Evolutionary conservation across 2,329 filamentous ascomycete species (phyloP).

Genomic region (Pleurostoma richardsiae): DNA sequence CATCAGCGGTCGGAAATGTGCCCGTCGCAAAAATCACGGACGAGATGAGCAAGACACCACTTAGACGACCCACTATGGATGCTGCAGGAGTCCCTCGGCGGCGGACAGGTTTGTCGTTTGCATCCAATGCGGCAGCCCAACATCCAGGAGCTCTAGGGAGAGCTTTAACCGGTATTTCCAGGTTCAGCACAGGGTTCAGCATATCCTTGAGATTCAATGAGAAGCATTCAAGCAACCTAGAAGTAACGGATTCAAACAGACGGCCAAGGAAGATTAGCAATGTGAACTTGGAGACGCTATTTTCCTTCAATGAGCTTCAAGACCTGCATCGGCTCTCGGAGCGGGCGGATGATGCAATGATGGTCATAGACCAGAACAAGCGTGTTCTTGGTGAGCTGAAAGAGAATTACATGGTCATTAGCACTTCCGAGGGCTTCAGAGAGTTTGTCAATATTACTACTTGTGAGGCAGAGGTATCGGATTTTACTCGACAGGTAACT

Average conservation of each 20-base stretch:
- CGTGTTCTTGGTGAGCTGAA: slow-evolving; percentile 9
- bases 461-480: slow-evolving; percentile 2
- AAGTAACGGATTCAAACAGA: too few relatives aligned
- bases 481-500: slow-evolving; percentile 9
- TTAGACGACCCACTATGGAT: background rate
- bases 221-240: too few relatives aligned
- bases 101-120: too few relatives aligned
- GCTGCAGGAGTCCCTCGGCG: too few relatives aligned
- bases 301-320: slow-evolving; percentile 13
- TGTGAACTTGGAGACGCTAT: slow-evolving; percentile 1
- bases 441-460: background rate
- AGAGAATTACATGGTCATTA: slow-evolving; percentile 9
- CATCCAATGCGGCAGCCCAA: too few relatives aligned
- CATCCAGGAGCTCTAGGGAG: too few relatives aligned
- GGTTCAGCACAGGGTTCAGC: too few relatives aligned
- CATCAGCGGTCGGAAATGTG: background rate
- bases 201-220: too few relatives aligned
- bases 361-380: slow-evolving; percentile 13
- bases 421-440: slow-evolving; percentile 5
- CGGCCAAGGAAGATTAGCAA: background rate
- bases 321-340: slow-evolving; percentile 6
- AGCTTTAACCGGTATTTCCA: too few relatives aligned
- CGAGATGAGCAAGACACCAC: background rate
- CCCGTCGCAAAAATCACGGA: background rate
- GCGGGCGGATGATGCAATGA: slow-evolving; percentile 9